A percentile compares a stretch with the other conserved stretches of the same genome.
Evolutionary conservation across 345 rosid genomes (phyloP).

Genomic region (Cardamine chenopodiifolia): DNA sequence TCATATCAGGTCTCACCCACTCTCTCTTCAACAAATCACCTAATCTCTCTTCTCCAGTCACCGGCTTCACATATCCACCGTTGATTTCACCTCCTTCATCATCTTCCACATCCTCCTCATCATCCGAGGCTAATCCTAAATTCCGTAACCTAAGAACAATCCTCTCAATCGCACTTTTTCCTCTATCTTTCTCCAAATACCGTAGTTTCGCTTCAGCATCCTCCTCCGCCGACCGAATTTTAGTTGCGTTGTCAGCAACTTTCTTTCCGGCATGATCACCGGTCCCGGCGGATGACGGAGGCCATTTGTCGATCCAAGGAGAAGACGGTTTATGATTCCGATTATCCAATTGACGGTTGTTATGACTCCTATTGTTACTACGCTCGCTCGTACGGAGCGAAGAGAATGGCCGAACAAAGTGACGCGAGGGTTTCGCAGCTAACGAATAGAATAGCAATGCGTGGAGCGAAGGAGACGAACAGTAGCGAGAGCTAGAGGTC

Average conservation of each 20-base stretch:
- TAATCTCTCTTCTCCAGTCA: slow-evolving; percentile 80
- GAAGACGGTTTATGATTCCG: slow-evolving; percentile 48
- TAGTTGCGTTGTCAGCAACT: slow-evolving; percentile 19
- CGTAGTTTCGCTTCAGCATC: slow-evolving; percentile 38
- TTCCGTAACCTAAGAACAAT: slow-evolving; percentile 86
- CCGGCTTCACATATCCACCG: slow-evolving; percentile 34
- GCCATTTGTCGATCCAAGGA: slow-evolving; percentile 60
- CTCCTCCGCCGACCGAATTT: slow-evolving; percentile 38
- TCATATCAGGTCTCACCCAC: slow-evolving; percentile 86
- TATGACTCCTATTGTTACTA: slow-evolving; percentile 40
- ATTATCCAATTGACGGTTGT: slow-evolving; percentile 35
- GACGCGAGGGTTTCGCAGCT: slow-evolving; percentile 46
- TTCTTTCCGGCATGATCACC: slow-evolving; percentile 24
- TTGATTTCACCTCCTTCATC: slow-evolving; percentile 35
- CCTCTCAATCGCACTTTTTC: slow-evolving; percentile 73
- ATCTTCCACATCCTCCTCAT: slow-evolving; percentile 57
- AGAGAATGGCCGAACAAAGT: slow-evolving; percentile 44
- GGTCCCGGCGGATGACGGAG: slow-evolving; percentile 40
- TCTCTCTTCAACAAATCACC: slow-evolving; percentile 80
- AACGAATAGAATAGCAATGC: slow-evolving; percentile 47
- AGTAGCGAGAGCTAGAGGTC: slow-evolving; percentile 50
- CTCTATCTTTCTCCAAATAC: slow-evolving; percentile 49
- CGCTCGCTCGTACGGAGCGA: slow-evolving; percentile 47
- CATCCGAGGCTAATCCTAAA: slow-evolving; percentile 74
- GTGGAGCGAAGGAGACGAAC: slow-evolving; percentile 46